These are phyloP conservation scores for Termitomyces sp. DNA, from an alignment of 768 basidiomycete species.

Conservation along the genomic window DNA sequence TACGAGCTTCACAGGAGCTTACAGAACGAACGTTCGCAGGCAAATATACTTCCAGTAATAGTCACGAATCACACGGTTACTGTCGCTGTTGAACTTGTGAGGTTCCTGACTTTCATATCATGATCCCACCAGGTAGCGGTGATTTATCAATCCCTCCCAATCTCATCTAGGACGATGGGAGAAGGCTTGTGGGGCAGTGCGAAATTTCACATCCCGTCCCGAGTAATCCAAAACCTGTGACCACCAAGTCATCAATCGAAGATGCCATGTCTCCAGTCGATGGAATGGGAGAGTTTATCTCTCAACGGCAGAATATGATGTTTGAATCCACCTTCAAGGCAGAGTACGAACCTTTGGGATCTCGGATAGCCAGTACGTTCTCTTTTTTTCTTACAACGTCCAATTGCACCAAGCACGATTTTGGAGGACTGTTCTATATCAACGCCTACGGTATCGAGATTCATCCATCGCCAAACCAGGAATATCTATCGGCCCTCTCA, in stretches of 20 bases:
- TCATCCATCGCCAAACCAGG: conserved; percentile 83
- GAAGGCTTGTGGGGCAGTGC: conserved; percentile 84
- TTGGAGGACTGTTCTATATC: conserved; percentile 76
- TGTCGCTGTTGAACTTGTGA: conserved; percentile 81
- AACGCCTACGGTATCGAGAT: conserved; percentile 91
- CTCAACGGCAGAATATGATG: conserved; percentile 56
- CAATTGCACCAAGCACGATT: conserved; percentile 5
- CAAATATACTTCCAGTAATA: conserved; percentile 85
- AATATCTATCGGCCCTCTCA: conserved; percentile 62
- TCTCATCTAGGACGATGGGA: conserved; percentile 61
- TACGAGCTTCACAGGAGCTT: conserved; percentile 10
- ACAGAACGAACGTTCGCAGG: conserved; percentile 32
- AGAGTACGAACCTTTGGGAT: conserved; percentile 50
- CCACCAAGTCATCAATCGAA: conserved; percentile 28
- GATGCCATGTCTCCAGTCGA: conserved; percentile 44
- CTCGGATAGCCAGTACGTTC: conserved; percentile 60
- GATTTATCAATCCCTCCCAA: conserved; percentile 1
- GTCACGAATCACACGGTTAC: conserved; percentile 96
- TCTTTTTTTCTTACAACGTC: not conserved
- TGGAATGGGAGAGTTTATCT: conserved; percentile 46
- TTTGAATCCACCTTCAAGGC: conserved; percentile 57
- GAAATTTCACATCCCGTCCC: conserved; percentile 86
- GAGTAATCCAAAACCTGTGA: conserved; percentile 22
- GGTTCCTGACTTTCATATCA: conserved; percentile 29
- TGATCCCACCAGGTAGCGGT: conserved; percentile 2